A percentile compares a stretch with the other conserved stretches of the same genome.
phyloP scores from a whole-genome alignment of 2,329 filamentous ascomycete species.

The Sarocladiaceae sp. region DNA sequence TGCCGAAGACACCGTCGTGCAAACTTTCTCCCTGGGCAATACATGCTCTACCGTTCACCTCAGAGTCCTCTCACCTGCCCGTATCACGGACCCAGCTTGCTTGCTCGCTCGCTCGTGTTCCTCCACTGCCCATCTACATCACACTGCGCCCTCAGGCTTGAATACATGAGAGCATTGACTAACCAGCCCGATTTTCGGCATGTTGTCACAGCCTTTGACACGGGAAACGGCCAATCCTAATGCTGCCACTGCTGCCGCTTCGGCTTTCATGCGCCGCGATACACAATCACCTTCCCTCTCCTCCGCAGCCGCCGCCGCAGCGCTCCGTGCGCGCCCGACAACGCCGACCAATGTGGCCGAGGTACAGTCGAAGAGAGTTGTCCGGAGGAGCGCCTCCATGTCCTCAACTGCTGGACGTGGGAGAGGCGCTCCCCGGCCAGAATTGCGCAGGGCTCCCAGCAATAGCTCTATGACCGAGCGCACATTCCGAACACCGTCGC shows the following conservation, averaged over 20 bases:
- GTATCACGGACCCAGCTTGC: not conserved
- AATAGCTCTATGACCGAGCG: slow-evolving; percentile 80
- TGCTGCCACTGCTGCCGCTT: slow-evolving; percentile 72
- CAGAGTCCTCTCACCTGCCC: not conserved
- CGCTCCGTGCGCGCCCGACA: slow-evolving; percentile 69
- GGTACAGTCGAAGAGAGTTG: slow-evolving; percentile 81
- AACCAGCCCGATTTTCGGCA: slow-evolving; percentile 7
- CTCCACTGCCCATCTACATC: not conserved
- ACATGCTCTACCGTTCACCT: too few relatives aligned
- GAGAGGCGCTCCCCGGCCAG: slow-evolving; percentile 31
- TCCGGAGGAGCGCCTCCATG: slow-evolving; percentile 63
- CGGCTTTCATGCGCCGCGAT: slow-evolving; percentile 69
- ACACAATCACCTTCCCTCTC: slow-evolving; percentile 60
- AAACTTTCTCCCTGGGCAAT: not conserved
- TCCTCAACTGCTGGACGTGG: slow-evolving; percentile 57
- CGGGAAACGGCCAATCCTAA: slow-evolving; percentile 60
- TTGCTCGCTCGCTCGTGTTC: not conserved
- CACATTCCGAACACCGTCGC: slow-evolving; percentile 77
- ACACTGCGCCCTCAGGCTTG: not conserved
- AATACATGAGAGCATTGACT: not conserved
- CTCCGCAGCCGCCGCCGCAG: slow-evolving; percentile 78
- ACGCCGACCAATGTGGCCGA: slow-evolving; percentile 74
- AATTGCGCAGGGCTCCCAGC: slow-evolving; percentile 61
- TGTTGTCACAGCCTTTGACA: slow-evolving; percentile 50
- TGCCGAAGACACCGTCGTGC: not conserved